Evolutionary conservation across 257 asterid genomes (phyloP).

Genomic region (Dorcoceras hygrometricum): DNA sequence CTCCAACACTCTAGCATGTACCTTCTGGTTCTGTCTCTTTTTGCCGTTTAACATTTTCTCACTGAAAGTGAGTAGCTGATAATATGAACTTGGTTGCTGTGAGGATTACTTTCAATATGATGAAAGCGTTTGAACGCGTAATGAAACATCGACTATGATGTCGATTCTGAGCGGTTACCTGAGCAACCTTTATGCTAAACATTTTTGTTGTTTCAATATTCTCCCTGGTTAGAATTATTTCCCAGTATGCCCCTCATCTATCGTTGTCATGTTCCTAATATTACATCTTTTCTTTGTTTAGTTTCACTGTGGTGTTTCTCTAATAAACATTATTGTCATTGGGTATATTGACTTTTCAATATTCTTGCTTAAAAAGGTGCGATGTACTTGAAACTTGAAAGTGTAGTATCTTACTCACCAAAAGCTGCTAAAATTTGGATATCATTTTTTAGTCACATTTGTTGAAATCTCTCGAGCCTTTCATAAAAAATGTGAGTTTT

Average conservation of each 20-base stretch:
- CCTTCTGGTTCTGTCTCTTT: background rate
- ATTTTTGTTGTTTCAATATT: background rate
- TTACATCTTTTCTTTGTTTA: background rate
- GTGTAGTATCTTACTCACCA: background rate
- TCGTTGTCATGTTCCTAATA: too few relatives aligned
- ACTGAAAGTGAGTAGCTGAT: background rate
- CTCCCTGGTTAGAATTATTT: background rate
- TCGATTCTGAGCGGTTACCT: slow-evolving; percentile 78
- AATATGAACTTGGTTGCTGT: slow-evolving; percentile 34
- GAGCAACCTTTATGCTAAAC: slow-evolving; percentile 36
- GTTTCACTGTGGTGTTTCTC: background rate
- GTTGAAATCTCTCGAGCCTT: background rate
- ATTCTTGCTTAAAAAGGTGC: background rate
- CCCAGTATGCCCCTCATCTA: background rate
- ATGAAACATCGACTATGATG: slow-evolving; percentile 41
- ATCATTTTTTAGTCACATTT: background rate
- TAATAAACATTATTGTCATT: background rate
- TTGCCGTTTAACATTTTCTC: background rate
- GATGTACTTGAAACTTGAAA: background rate
- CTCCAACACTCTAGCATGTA: background rate
- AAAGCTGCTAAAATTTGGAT: background rate
- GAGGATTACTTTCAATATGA: slow-evolving; percentile 35
- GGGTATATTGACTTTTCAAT: background rate
- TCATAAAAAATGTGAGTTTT: too few relatives aligned
- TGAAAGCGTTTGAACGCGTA: slow-evolving; percentile 42